Evolutionary conservation across 176 grass and related monocot genomes (phyloP).

Genomic region (Lolium perenne): DNA sequence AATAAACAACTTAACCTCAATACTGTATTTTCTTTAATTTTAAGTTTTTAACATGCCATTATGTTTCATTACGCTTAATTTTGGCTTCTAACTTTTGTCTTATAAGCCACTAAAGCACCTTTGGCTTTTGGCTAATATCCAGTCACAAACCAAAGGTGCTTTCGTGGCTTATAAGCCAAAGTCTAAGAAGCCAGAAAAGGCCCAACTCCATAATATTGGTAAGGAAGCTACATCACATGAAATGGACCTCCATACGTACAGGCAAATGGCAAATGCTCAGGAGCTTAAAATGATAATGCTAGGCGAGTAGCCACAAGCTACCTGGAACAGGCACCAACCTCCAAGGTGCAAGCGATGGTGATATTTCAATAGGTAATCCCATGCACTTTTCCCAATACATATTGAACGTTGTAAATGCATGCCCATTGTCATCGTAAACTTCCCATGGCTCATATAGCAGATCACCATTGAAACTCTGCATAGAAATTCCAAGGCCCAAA

Average conservation of each 20-base stretch:
- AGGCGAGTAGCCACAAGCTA: slow-evolving; percentile 38
- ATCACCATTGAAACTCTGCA: slow-evolving; percentile 81
- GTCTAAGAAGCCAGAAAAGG: too few relatives aligned
- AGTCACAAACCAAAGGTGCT: too few relatives aligned
- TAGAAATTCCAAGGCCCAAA: slow-evolving; percentile 57
- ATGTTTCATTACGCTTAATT: too few relatives aligned
- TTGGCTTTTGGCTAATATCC: too few relatives aligned
- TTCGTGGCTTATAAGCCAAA: too few relatives aligned
- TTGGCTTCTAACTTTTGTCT: too few relatives aligned
- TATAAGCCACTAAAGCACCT: too few relatives aligned
- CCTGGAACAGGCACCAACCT: slow-evolving; percentile 65
- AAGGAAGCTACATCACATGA: neutral
- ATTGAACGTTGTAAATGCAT: slow-evolving; percentile 75
- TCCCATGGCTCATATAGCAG: slow-evolving; percentile 93
- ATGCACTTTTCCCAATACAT: slow-evolving; percentile 85
- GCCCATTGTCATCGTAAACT: slow-evolving; percentile 68
- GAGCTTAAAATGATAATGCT: slow-evolving; percentile 19
- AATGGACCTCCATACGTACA: neutral
- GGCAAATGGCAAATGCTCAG: slow-evolving; percentile 14
- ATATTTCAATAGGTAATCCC: slow-evolving; percentile 48
- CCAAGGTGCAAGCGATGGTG: slow-evolving; percentile 64
- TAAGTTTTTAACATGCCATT: too few relatives aligned
- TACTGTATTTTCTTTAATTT: neutral
- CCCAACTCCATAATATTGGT: neutral
- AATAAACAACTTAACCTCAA: neutral